These are phyloP conservation scores for Plantago major DNA, from an alignment of 257 asterid species.

Conservation along the genomic window DNA sequence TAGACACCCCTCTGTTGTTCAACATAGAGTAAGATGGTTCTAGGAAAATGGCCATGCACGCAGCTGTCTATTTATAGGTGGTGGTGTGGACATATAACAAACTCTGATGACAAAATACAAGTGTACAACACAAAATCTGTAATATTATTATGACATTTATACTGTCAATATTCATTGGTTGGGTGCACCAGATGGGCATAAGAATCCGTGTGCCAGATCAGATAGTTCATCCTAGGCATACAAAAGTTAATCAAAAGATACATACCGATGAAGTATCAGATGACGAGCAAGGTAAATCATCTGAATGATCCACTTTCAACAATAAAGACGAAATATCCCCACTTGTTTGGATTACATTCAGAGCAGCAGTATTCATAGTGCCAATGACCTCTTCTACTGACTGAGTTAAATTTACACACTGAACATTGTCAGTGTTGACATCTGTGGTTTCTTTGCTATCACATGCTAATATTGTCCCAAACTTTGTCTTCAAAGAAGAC, in stretches of 20 bases:
- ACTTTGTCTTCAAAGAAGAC: constrained; percentile 34
- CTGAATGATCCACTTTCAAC: constrained; percentile 23
- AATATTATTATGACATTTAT: too few species aligned
- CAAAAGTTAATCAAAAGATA: constrained; percentile 13
- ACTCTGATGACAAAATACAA: too few species aligned
- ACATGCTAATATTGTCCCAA: constrained; percentile 24
- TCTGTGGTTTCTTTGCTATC: constrained; percentile 32
- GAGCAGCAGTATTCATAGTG: constrained; percentile 22
- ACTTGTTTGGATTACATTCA: constrained; percentile 28
- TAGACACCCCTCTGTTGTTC: not conserved
- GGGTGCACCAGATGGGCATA: too few species aligned
- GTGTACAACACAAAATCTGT: too few species aligned
- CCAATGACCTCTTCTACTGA: constrained; percentile 25
- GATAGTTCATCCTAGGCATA: too few species aligned
- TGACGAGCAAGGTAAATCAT: constrained; percentile 30
- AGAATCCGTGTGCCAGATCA: too few species aligned
- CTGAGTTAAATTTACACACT: constrained; percentile 25
- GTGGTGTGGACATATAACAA: too few species aligned
- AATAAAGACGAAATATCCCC: constrained; percentile 32
- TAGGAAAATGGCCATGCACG: too few species aligned
- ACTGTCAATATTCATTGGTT: too few species aligned
- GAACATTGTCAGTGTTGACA: constrained; percentile 29
- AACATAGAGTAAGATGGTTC: too few species aligned
- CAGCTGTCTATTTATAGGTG: too few species aligned
- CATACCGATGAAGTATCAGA: constrained; percentile 53